Evolutionary conservation across 1,139 yeast genomes (phyloP).

Genomic region (Saccharomyces hybrid): DNA sequence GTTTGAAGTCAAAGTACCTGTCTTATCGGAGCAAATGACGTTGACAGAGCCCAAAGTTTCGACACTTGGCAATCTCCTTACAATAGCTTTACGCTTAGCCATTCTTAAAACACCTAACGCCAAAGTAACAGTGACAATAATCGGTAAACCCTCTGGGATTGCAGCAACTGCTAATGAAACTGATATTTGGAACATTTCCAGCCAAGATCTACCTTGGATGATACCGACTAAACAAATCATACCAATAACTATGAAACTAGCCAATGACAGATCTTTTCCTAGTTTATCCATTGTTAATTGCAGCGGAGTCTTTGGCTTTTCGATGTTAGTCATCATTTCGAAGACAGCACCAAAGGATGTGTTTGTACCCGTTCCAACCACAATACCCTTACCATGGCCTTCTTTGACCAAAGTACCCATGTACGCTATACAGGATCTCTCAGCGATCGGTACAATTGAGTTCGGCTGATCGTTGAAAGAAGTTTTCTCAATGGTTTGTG

Average conservation of each 20-base stretch:
- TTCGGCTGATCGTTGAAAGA: conserved; percentile 29
- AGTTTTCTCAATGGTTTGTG: conserved; percentile 33
- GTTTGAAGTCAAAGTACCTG: conserved; percentile 91
- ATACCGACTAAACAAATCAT: conserved; percentile 80
- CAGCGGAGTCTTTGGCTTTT: conserved; percentile 92
- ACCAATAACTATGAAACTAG: conserved; percentile 81
- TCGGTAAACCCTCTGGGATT: conserved; percentile 95
- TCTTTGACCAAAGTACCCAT: conserved; percentile 96
- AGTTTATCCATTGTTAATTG: conserved; percentile 91
- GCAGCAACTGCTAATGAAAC: conserved; percentile 97
- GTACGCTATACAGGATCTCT: conserved; percentile 70
- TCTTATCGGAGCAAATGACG: conserved; percentile 90
- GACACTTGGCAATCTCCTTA: conserved; percentile 85
- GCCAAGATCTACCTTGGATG: conserved; percentile 84
- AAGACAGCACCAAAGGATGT: conserved; percentile 89
- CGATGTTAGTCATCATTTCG: conserved; percentile 89
- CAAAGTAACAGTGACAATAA: conserved; percentile 90
- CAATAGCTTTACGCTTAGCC: conserved; percentile 91
- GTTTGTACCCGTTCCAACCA: conserved; percentile 78
- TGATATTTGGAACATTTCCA: conserved; percentile 95
- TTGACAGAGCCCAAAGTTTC: conserved; percentile 94
- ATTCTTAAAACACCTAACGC: conserved; percentile 92
- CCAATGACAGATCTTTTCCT: conserved; percentile 78
- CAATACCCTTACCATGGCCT: conserved; percentile 89
- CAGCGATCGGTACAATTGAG: conserved; percentile 46